Conservation (phyloP, 2,329 filamentous ascomycete species). For the Simplicillium sp. region DNA sequence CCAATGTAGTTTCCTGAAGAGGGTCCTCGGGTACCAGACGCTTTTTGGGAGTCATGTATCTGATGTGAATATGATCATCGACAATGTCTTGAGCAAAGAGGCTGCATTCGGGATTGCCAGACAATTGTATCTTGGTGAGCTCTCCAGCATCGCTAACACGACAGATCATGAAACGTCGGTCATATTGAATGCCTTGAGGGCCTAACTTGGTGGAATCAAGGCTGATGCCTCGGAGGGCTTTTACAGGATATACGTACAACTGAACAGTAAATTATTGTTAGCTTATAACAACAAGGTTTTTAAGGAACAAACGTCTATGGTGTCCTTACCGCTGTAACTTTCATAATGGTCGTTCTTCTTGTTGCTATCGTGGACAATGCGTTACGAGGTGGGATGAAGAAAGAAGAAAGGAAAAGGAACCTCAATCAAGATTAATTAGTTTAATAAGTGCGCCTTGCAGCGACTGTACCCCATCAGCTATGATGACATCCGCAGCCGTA, state of each 20-base stretch:
- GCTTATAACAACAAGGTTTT: not conserved
- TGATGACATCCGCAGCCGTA: constrained; percentile 1
- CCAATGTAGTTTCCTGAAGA: constrained; percentile 29
- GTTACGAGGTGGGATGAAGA: too few relatives aligned
- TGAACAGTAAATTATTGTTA: constrained; percentile 7
- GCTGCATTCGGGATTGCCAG: constrained; percentile 46
- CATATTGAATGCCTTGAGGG: constrained; percentile 53
- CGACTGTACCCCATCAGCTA: too few relatives aligned
- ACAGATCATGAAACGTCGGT: constrained; percentile 63
- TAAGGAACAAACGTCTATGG: not conserved
- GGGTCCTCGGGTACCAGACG: constrained; percentile 27
- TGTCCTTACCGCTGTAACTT: constrained; percentile 12
- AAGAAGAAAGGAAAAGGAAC: too few relatives aligned
- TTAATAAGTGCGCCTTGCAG: too few relatives aligned
- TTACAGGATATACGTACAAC: constrained; percentile 67
- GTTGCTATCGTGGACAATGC: too few relatives aligned
- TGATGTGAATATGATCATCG: constrained; percentile 27
- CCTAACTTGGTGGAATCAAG: constrained; percentile 44
- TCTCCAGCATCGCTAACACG: constrained; percentile 32
- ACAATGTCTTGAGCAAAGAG: constrained; percentile 54
- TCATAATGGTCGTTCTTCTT: constrained; percentile 12
- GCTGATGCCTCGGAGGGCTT: constrained; percentile 55
- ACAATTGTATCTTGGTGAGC: constrained; percentile 50
- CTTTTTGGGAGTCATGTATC: constrained; percentile 27
- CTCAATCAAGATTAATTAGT: too few relatives aligned